Evolutionary conservation across 2,329 filamentous ascomycete species (phyloP), one percentile per base, ranked within the genome.

Genomic region (Colletotrichum magnum): DNA sequence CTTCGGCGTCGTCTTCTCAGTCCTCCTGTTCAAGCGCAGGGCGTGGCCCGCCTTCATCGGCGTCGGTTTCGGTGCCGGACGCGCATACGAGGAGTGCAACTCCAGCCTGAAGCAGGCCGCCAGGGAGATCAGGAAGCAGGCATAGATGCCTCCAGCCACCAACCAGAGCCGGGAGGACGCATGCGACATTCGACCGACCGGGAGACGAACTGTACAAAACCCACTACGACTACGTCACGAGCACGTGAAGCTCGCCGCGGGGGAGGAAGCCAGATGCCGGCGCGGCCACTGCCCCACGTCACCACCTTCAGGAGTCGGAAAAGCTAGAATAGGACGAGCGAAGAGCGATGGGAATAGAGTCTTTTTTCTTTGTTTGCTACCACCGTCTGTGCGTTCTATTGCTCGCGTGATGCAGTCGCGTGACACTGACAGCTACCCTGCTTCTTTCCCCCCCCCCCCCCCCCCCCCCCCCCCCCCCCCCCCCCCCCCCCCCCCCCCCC

Each of bases 71-170:
- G 96, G 97, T 80, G 95, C 95, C 73, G 96, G 96, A 77, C 91
- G 97, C 78, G 96, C 96, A 68, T 99, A 97, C 87, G 96, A 99
- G 84, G 96, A 99, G 87, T 98, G 96, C 84, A 97, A 99, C 86
- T 93, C 88, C 85, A 92, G 86, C 84, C 80, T 91, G 76, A 91
- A 90, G 83, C 85, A 87, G 79, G 88, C 88, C 43, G 85, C 88
- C 52, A 84, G 84, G 75, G 87, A 89, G 64, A 82, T 90, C 74
- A 87, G 86, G 82, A 87, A 83, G 79, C 82, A 84, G 76, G 81
- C 83, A 77, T 86, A 78, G 67, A 21, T 36, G 36, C 43, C 24
- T 32, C 7, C 48, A 9, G 4, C 18, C 12, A 71, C 21, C 13
- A 28, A 58, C 58, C 57, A 64, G 61, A 71, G 47, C 62, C 69